Percentiles rank a stretch among this genome's conserved stretches.
Conservation (phyloP, 179 eudicot genomes). For the Patellifolia procumbens region DNA sequence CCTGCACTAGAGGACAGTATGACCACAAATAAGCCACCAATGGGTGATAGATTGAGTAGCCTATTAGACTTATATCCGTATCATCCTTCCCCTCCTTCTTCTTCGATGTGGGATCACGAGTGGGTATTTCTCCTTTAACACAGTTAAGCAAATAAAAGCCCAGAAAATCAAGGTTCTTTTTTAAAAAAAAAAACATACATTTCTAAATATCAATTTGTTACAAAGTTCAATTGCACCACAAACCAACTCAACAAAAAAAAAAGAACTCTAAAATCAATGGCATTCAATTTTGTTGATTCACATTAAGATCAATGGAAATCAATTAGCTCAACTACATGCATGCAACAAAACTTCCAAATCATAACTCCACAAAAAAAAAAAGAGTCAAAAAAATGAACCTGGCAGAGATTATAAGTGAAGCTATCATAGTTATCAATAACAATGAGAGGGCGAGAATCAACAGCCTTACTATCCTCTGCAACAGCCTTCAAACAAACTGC, state of each 20-base stretch:
- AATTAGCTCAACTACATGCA: background rate
- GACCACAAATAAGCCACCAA: too few species aligned
- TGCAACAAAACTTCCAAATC: background rate
- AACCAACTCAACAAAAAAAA: background rate
- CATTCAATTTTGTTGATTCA: background rate
- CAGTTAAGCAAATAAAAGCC: background rate
- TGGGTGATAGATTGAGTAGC: too few species aligned
- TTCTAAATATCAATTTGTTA: background rate
- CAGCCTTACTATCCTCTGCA: slow-evolving; percentile 7
- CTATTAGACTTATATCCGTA: too few species aligned
- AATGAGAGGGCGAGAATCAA: slow-evolving; percentile 50
- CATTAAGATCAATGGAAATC: background rate
- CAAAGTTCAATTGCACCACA: background rate
- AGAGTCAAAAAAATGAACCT: slow-evolving; percentile 39
- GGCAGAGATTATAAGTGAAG: slow-evolving; percentile 95
- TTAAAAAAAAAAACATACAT: background rate
- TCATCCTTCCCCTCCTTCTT: too few species aligned
- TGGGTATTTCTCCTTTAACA: too few species aligned
- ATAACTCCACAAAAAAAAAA: background rate
- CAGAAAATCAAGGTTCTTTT: too few species aligned
- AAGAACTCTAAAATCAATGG: background rate
- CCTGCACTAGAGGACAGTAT: too few species aligned
- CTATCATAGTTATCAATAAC: slow-evolving; percentile 97
- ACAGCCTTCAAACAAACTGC: slow-evolving; percentile 29
- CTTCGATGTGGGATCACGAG: too few species aligned